Evolutionary conservation across 139 green algal species (phyloP).

Genomic region (Chlorella sp.): DNA sequence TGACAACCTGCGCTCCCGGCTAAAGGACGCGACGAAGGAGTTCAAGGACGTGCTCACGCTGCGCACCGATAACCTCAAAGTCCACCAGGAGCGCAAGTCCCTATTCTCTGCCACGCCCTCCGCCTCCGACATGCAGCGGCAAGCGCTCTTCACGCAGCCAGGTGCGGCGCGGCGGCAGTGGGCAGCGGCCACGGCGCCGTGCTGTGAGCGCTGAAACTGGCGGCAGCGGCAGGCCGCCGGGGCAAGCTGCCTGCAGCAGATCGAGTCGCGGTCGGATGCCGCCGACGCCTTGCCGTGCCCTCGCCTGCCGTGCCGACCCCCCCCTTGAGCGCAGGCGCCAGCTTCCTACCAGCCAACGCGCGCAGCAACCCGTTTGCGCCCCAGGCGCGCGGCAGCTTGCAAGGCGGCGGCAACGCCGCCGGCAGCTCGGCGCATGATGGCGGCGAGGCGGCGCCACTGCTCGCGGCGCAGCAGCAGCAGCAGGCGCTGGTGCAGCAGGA

Average conservation of each 20-base stretch:
- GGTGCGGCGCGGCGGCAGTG: background rate
- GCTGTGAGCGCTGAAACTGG: too few relatives aligned
- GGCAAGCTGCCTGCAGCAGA: too few relatives aligned
- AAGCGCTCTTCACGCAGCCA: conserved; percentile 37
- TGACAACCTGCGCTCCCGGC: conserved; percentile 75
- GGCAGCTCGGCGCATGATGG: background rate
- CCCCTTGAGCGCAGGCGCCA: too few relatives aligned
- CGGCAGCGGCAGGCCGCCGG: too few relatives aligned
- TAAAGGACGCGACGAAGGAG: conserved; percentile 87
- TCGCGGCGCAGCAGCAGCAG: conserved; percentile 49
- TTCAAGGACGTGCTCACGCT: conserved; percentile 96
- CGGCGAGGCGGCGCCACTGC: conserved; percentile 20
- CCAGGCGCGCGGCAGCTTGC: conserved; percentile 8
- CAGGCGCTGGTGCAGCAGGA: conserved; percentile 65
- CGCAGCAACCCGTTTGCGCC: conserved; percentile 24
- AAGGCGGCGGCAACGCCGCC: conserved; percentile 13
- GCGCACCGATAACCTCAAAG: conserved; percentile 89
- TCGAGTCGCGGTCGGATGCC: too few relatives aligned
- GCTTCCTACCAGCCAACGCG: conserved; percentile 22
- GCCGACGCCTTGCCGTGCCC: too few relatives aligned
- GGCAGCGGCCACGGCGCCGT: too few relatives aligned
- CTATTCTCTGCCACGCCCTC: conserved; percentile 75
- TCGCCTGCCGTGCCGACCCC: too few relatives aligned
- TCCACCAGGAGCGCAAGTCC: conserved; percentile 76
- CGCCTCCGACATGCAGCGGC: background rate